phyloP scores from a whole-genome alignment of 495 filamentous ascomycete species.

The Lophiostoma macrostomum region DNA sequence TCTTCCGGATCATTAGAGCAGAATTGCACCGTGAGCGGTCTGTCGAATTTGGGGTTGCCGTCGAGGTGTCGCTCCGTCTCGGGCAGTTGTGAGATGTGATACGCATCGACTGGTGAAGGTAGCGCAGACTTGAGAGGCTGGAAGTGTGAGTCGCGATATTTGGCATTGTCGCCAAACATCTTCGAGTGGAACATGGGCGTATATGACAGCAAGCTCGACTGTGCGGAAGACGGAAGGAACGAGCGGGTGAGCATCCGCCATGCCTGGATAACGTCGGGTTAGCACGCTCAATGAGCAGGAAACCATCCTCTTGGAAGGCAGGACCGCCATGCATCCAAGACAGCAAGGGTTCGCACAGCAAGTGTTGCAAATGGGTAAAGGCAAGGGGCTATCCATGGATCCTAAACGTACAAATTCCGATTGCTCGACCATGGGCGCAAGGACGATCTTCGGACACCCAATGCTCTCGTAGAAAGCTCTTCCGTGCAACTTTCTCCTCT shows the following conservation, averaged over 20 bases:
- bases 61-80: conserved; percentile 56
- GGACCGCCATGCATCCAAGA: too few species aligned
- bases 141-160: conserved; percentile 74
- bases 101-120: conserved; percentile 29
- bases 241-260: conserved; percentile 94
- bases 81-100: conserved; percentile 15
- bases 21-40: conserved; percentile 94
- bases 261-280: conserved; percentile 52
- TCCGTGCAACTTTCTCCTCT: conserved; percentile 64
- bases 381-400: too few species aligned
- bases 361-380: too few species aligned
- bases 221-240: conserved; percentile 65
- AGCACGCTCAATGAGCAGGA: background rate
- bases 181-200: conserved; percentile 82
- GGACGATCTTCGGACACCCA: conserved; percentile 81
- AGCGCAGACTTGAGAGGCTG: conserved; percentile 57
- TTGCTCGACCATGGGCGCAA: conserved; percentile 98
- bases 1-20: conserved; percentile 84
- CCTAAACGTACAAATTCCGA: conserved; percentile 80
- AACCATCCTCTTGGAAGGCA: too few species aligned
- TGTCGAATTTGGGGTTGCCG: conserved; percentile 76
- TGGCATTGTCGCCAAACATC: conserved; percentile 69
- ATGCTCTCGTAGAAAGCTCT: conserved; percentile 90
- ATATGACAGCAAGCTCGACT: conserved; percentile 38
- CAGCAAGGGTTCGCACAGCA: too few species aligned